These are phyloP conservation scores for Chlorencoelia australis DNA, from an alignment of 2,329 filamentous ascomycete genomes.

Conservation along the genomic window DNA sequence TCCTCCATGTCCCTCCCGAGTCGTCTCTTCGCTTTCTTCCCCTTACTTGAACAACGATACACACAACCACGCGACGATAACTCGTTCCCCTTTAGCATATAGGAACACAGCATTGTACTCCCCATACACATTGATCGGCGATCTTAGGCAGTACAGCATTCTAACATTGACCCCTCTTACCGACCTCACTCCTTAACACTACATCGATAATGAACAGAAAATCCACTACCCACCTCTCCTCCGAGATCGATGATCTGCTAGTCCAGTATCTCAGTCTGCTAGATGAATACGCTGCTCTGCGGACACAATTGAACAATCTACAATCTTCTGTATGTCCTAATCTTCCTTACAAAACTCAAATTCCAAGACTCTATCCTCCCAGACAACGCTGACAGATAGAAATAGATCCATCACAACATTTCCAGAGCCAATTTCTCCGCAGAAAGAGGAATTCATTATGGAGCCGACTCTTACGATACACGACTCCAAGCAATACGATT, in stretches of 20 bases:
- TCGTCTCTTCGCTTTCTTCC: too few species aligned
- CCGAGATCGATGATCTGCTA: constrained; percentile 4
- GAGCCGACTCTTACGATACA: constrained; percentile 61
- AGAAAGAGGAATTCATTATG: constrained; percentile 54
- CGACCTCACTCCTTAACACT: too few species aligned
- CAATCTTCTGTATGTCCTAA: constrained; percentile 39
- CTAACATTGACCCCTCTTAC: too few species aligned
- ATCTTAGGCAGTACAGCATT: too few species aligned
- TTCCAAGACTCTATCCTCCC: constrained; percentile 29
- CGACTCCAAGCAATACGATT: constrained; percentile 54
- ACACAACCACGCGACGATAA: too few species aligned
- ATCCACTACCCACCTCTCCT: too few species aligned
- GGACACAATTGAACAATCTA: constrained; percentile 41
- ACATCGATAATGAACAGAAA: too few species aligned
- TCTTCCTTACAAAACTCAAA: constrained; percentile 42
- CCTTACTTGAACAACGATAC: too few species aligned
- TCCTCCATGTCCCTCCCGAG: too few species aligned
- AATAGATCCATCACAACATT: constrained; percentile 30
- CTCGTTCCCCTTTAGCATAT: too few species aligned
- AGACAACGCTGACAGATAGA: neutral
- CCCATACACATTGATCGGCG: too few species aligned
- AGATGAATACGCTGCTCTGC: constrained; percentile 55
- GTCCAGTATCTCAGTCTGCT: constrained; percentile 51
- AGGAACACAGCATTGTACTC: too few species aligned
- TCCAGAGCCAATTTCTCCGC: constrained; percentile 68